Evolutionary conservation across 352 stramenopile species (phyloP), one percentile per base, ranked within the genome.

Genomic region (Pythium rhizo-oryzae): DNA sequence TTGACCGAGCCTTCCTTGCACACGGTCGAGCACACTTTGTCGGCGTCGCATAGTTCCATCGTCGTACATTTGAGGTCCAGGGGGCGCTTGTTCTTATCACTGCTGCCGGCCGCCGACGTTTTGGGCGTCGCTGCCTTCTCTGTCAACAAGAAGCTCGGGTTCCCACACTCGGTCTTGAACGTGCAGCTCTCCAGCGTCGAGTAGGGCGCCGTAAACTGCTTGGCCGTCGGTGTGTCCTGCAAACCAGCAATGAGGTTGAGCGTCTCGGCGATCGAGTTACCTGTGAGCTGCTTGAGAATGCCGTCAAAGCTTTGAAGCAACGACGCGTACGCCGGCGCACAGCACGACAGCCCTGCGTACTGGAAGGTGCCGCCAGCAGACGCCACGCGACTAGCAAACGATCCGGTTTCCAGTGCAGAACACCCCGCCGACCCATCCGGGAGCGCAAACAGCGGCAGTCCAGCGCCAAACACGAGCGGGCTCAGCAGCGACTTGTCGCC

Each of bases 21-120:
- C 9, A 94, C 81, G 4, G 79, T 76, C 11, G 76, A 80, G 59
- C 84, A 93, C 16, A 92, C 82, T 15, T 87, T 72, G 57, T 86
- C 77, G 28, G 76, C 72, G 64, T 92, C 75, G 33, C 85, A 93
- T 35, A 80, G 67, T 18, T 86, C 64, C 9, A 74, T 72, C 43
- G 81, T 86, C 30, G 73, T 76, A 57, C 85, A 93, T 52, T 78
- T 76, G 0, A 92, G 69, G 33, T 83, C 77, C 46, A 80, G 61
- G 0, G 78, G 75, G 13, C 52, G 18, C 18, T 30, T 37, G 33
- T 60, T 70, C 44, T 84, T 80, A 8, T 56, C 23, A 9, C 67
- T 77, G 56, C 82, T 86, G 51, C 15, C 19, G 8, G 41, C 43
- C 8, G 43, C 5, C 1, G 18, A 7, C 13, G 62, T 54, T 1